Conservation (phyloP, 2,329 filamentous ascomycete species). For the Arthrobotrys pseudoclavata region DNA sequence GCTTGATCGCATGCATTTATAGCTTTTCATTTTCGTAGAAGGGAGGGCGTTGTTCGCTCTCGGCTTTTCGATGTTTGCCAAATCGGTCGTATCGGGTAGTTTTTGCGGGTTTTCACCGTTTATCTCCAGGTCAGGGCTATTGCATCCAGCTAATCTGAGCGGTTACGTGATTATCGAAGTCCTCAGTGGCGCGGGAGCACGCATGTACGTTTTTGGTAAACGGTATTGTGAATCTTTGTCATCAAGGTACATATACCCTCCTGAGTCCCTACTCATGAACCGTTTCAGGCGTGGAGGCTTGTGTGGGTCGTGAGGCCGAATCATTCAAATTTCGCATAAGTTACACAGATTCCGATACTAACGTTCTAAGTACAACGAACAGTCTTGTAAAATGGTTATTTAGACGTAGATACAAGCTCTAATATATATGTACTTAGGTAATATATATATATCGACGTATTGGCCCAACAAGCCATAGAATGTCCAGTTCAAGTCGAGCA, state of each 20-base stretch:
- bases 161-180: neutral
- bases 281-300: neutral
- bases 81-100: constrained; percentile 25
- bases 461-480: no score
- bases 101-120: constrained; percentile 11
- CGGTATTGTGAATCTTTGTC: constrained; percentile 4
- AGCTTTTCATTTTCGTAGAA: constrained; percentile 1
- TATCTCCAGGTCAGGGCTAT: constrained; percentile 3
- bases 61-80: neutral
- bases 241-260: neutral
- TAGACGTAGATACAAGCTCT: no score
- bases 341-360: no score
- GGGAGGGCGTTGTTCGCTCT: neutral
- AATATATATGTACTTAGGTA: no score
- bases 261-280: neutral
- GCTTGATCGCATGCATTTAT: constrained; percentile 27
- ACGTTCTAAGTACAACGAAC: no score
- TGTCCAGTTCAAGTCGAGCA: no score
- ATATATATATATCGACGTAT: no score
- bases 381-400: no score
- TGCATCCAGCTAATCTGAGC: neutral
- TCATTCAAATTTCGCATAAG: no score
- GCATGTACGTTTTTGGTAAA: constrained; percentile 18
- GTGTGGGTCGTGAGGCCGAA: no score
- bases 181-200: neutral